Conservation (phyloP, 805 yeast species). For the Pichia heedii region DNA sequence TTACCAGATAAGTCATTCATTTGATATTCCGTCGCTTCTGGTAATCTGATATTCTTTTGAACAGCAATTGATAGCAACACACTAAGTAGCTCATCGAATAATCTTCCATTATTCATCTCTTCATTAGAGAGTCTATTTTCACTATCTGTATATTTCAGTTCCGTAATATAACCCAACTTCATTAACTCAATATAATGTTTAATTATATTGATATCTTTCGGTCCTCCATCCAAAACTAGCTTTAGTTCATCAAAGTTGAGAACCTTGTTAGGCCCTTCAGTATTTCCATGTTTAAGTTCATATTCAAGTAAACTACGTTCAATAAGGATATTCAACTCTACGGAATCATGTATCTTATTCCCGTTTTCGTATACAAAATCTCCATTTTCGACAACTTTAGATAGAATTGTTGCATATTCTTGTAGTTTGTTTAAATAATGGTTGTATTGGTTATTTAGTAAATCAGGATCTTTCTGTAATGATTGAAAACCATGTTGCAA, state of each 20-base stretch:
- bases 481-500: neutral
- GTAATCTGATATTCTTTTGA: constrained; percentile 33
- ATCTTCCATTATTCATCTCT: neutral
- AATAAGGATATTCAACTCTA: constrained; percentile 10
- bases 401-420: neutral
- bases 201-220: neutral
- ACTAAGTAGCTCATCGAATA: constrained; percentile 33
- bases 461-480: neutral
- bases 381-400: neutral
- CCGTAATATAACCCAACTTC: constrained; percentile 10
- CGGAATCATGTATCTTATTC: neutral
- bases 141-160: neutral
- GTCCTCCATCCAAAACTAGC: neutral
- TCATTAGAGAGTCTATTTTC: constrained; percentile 19
- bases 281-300: neutral
- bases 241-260: neutral
- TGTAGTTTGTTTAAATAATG: no score
- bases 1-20: constrained; percentile 18
- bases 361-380: neutral
- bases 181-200: constrained; percentile 10
- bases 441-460: neutral
- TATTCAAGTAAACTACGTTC: constrained; percentile 13
- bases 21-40: constrained; percentile 21
- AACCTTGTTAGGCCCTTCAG: neutral
- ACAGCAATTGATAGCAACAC: constrained; percentile 40